Percentiles rank a stretch among this genome's conserved stretches.
These are phyloP conservation scores for Ammopiptanthus mongolicus DNA, from an alignment of 306 rosid genomes.

Conservation along the genomic window DNA sequence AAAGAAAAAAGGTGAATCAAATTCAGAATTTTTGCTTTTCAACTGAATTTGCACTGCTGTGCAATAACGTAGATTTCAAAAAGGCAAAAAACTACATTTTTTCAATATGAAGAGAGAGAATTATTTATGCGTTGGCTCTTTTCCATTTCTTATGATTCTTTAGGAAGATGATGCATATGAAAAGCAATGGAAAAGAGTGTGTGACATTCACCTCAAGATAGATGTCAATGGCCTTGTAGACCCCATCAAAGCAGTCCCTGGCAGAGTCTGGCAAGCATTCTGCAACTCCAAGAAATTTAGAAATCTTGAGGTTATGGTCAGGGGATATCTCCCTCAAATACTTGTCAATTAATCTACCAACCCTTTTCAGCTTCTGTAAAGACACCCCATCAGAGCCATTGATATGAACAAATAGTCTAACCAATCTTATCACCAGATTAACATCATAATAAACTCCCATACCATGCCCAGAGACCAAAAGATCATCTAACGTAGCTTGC, in stretches of 20 bases:
- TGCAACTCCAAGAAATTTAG: slow-evolving; percentile 76
- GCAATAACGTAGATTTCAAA: background rate
- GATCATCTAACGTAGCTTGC: slow-evolving; percentile 74
- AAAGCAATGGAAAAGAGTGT: slow-evolving; percentile 9
- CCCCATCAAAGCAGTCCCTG: slow-evolving; percentile 65
- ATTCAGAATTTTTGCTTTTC: background rate
- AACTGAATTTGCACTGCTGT: background rate
- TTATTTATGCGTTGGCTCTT: background rate
- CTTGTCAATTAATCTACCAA: slow-evolving; percentile 63
- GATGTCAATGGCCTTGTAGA: slow-evolving; percentile 76
- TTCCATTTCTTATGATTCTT: background rate
- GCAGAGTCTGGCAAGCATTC: slow-evolving; percentile 77
- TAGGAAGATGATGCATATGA: slow-evolving; percentile 20
- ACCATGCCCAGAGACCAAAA: slow-evolving; percentile 60
- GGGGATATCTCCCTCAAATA: slow-evolving; percentile 85
- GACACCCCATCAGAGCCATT: slow-evolving; percentile 28
- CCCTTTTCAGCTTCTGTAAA: slow-evolving; percentile 53
- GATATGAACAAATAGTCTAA: slow-evolving; percentile 43
- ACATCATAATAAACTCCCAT: slow-evolving; percentile 64
- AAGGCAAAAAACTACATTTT: background rate
- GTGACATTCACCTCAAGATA: slow-evolving; percentile 58
- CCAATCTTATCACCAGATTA: slow-evolving; percentile 68
- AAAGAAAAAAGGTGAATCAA: background rate
- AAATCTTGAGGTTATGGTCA: slow-evolving; percentile 68
- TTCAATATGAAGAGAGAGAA: background rate